These are phyloP conservation scores for Candida ovalis DNA, from an alignment of 805 yeast species.

Conservation along the genomic window DNA sequence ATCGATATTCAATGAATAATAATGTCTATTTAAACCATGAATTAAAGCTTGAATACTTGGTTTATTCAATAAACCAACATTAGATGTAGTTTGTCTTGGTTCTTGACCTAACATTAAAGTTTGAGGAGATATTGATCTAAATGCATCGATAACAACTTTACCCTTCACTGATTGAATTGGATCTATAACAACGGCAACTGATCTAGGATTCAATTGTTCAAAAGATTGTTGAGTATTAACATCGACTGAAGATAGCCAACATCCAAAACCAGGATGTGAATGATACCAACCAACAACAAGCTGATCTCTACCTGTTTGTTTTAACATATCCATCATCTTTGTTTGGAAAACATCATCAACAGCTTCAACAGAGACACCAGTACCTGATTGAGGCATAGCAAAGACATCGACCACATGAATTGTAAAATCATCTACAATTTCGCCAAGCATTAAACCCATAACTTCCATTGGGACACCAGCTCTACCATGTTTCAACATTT, in stretches of 20 bases:
- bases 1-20: conserved; percentile 92
- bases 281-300: conserved; percentile 99
- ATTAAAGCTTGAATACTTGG: conserved; percentile 96
- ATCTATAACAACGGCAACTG: conserved; percentile 97
- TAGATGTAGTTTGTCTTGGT: conserved; percentile 96
- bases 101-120: conserved; percentile 93
- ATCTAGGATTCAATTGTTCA: conserved; percentile 91
- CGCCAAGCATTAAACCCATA: conserved; percentile 99
- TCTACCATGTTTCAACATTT: conserved; percentile 97
- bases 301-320: conserved; percentile 98
- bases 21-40: conserved; percentile 95
- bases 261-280: conserved; percentile 99
- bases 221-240: conserved; percentile 97
- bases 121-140: conserved; percentile 85
- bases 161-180: conserved; percentile 99
- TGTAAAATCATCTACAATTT: conserved; percentile 94
- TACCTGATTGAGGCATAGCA: conserved; percentile 97
- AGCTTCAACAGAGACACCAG: conserved; percentile 98
- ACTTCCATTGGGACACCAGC: conserved; percentile 79
- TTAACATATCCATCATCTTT: conserved; percentile 98
- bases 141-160: conserved; percentile 97
- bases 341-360: conserved; percentile 99
- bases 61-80: conserved; percentile 90
- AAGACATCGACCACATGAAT: conserved; percentile 97
- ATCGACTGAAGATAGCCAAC: conserved; percentile 98